A percentile compares a stretch with the other conserved stretches of the same genome.
Conservation (phyloP, 75 land plant genomes). For the Chamaecyparis obtusa region DNA sequence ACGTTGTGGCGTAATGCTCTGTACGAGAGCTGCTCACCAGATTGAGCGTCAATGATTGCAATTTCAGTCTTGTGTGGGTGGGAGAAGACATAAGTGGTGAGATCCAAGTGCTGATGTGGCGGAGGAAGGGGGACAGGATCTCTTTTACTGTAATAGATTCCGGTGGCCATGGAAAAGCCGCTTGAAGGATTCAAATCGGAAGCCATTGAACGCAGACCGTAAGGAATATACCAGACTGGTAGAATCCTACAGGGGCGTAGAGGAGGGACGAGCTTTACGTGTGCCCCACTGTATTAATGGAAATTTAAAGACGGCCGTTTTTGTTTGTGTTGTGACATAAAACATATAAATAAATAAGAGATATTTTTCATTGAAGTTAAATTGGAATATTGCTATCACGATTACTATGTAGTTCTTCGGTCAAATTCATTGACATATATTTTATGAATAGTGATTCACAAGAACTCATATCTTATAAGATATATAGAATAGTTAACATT, state of each 20-base stretch:
- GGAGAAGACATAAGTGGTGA: slow-evolving; percentile 31
- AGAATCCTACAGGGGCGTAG: neutral
- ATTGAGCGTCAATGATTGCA: slow-evolving; percentile 41
- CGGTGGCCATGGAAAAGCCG: slow-evolving; percentile 48
- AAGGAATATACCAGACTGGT: neutral
- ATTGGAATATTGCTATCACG: too few relatives aligned
- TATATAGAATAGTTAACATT: too few relatives aligned
- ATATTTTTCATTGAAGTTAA: too few relatives aligned
- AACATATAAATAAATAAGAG: too few relatives aligned
- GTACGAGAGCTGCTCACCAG: slow-evolving; percentile 39
- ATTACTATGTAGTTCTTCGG: too few relatives aligned
- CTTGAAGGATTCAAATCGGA: slow-evolving; percentile 17
- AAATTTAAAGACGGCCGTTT: too few relatives aligned
- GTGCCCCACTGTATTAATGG: too few relatives aligned
- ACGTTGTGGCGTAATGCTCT: slow-evolving; percentile 32
- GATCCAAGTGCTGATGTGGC: slow-evolving; percentile 21
- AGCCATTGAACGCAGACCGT: neutral
- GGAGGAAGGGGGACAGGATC: slow-evolving; percentile 36
- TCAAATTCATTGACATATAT: too few relatives aligned
- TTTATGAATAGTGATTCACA: too few relatives aligned
- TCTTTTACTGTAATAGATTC: slow-evolving; percentile 57
- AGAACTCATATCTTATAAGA: too few relatives aligned
- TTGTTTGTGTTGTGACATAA: too few relatives aligned
- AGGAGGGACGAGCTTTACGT: too few relatives aligned
- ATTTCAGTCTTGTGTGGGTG: slow-evolving; percentile 26